A percentile compares a stretch with the other conserved stretches of the same genome.
Conservation (phyloP, 2,329 filamentous ascomycete genomes). For the Diaporthe caulivora region DNA sequence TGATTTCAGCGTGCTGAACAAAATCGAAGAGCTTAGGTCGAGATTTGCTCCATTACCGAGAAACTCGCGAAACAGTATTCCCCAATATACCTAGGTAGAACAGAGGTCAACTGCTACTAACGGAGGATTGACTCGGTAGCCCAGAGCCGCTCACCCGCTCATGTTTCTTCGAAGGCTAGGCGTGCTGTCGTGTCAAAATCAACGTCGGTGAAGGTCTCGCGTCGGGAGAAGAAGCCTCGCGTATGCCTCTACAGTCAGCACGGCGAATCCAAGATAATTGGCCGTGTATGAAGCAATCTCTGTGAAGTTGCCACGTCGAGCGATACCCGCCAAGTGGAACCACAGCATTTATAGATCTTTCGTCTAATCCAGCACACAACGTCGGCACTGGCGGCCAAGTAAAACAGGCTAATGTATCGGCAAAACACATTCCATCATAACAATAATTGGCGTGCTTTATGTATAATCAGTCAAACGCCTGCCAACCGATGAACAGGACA, state of each 20-base stretch:
- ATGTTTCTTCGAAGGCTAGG: not conserved
- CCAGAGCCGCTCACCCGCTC: no score
- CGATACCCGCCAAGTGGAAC: slow-evolving; percentile 7
- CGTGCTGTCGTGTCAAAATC: not conserved
- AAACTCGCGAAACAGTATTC: not conserved
- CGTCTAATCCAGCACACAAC: not conserved
- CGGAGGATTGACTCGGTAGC: not conserved
- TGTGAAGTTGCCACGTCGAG: not conserved
- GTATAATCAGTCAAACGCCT: not conserved
- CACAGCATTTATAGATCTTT: not conserved
- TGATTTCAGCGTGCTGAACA: not conserved
- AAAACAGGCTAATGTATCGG: not conserved
- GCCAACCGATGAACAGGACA: not conserved
- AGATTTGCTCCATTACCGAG: no score
- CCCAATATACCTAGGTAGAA: no score
- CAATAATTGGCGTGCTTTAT: not conserved
- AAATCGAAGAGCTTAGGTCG: not conserved
- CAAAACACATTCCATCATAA: not conserved
- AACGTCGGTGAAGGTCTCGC: not conserved
- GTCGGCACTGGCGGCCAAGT: not conserved
- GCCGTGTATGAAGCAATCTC: no score
- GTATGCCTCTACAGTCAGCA: no score
- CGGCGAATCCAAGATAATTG: not conserved
- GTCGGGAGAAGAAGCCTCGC: not conserved
- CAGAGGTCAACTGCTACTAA: not conserved